Percentiles rank a stretch among this genome's conserved stretches.
These are phyloP conservation scores for Plasmodium berghei DNA, from an alignment of 169 alveolate genomes.

Conservation along the genomic window DNA sequence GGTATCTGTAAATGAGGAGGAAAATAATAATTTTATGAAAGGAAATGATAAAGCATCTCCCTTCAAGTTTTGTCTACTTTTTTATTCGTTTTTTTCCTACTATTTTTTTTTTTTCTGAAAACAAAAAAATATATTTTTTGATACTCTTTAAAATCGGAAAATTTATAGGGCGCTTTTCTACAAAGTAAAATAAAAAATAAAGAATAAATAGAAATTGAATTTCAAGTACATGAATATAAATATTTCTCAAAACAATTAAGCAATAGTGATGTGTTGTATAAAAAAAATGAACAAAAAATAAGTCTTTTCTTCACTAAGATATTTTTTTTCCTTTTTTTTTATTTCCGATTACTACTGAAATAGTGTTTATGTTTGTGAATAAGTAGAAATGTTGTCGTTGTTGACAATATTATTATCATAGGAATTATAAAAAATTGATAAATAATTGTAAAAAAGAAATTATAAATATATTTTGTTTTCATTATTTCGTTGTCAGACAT, in stretches of 20 bases:
- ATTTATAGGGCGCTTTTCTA: slow-evolving; percentile 6
- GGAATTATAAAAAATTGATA: slow-evolving; percentile 49
- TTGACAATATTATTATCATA: slow-evolving; percentile 39
- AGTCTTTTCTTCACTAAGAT: background rate
- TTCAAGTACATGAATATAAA: background rate
- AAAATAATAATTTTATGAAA: background rate
- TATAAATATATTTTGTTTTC: slow-evolving; percentile 36
- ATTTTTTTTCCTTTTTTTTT: background rate
- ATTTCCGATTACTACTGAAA: slow-evolving; percentile 10
- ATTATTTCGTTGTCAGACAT: slow-evolving; percentile 14
- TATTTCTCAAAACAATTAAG: background rate
- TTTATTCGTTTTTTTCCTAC: background rate
- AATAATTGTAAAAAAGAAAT: slow-evolving; percentile 24
- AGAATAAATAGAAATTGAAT: background rate
- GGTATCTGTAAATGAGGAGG: background rate
- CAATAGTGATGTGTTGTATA: background rate
- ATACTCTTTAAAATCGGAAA: background rate
- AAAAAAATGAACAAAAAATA: background rate
- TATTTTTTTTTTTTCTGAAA: background rate
- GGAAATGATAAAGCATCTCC: background rate
- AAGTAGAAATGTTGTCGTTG: slow-evolving; percentile 33
- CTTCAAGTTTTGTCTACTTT: background rate
- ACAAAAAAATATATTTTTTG: slow-evolving; percentile 23
- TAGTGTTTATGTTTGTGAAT: slow-evolving; percentile 7
- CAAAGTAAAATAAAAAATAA: slow-evolving; percentile 1